phyloP scores from a whole-genome alignment of 2,329 filamentous ascomycete species.

The Colletotrichum orbiculare region DNA sequence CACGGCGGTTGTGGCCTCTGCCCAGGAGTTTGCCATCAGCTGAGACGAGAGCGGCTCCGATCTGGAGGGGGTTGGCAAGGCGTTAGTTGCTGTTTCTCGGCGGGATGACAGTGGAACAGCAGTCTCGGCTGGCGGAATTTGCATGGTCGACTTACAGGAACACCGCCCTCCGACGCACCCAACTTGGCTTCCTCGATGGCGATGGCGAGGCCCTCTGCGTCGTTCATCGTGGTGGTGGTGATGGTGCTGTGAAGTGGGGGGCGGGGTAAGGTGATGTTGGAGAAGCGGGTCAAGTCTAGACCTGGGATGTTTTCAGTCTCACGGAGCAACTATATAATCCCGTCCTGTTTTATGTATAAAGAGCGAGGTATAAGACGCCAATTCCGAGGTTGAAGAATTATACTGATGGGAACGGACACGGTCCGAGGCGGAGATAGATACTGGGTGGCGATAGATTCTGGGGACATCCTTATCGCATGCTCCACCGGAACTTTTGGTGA shows the following conservation, averaged over 20 bases:
- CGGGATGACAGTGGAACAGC: no score
- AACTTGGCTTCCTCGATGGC: constrained; percentile 34
- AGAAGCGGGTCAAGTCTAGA: no score
- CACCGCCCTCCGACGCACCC: constrained; percentile 30
- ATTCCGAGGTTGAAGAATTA: neutral
- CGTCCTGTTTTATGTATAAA: no score
- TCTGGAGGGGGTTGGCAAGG: constrained; percentile 38
- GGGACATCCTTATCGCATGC: constrained; percentile 25
- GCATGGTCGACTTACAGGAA: constrained; percentile 15
- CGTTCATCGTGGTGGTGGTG: constrained; percentile 24
- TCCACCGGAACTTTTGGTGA: constrained; percentile 2
- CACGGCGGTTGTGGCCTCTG: constrained; percentile 79
- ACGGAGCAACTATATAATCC: no score
- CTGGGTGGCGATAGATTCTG: constrained; percentile 17
- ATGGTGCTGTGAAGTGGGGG: neutral
- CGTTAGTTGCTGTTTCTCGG: neutral
- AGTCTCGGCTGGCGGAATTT: neutral
- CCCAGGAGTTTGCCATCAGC: constrained; percentile 77
- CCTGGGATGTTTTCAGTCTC: no score
- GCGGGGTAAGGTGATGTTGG: neutral
- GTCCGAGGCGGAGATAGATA: constrained; percentile 22
- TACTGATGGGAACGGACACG: constrained; percentile 7
- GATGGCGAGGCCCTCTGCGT: constrained; percentile 34
- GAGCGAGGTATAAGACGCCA: no score
- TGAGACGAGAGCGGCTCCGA: constrained; percentile 70